A percentile compares a stretch with the other conserved stretches of the same genome.
Evolutionary conservation across 2,329 filamentous ascomycete species (phyloP).

Genomic region (Stagonosporopsis rhizophila): DNA sequence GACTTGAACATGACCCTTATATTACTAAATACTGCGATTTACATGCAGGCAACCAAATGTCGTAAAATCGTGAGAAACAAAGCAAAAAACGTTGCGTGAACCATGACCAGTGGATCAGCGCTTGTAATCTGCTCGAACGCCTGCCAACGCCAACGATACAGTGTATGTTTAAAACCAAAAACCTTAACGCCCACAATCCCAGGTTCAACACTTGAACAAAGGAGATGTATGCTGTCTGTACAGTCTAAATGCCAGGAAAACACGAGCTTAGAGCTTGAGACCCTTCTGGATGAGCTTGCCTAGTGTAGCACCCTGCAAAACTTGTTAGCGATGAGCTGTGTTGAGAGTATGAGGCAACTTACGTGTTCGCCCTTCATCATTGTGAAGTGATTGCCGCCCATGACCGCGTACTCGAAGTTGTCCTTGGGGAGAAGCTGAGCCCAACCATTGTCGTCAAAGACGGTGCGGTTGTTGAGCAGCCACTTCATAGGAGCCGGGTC

Average conservation of each 20-base stretch:
- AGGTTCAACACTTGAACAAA: slow-evolving; percentile 45
- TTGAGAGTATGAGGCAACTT: slow-evolving; percentile 32
- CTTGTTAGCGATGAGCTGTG: slow-evolving; percentile 32
- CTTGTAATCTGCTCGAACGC: slow-evolving; percentile 2
- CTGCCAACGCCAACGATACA: slow-evolving; percentile 18
- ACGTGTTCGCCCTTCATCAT: slow-evolving; percentile 73
- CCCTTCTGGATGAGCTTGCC: slow-evolving; percentile 56
- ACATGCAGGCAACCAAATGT: slow-evolving; percentile 11
- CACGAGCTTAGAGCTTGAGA: slow-evolving; percentile 39
- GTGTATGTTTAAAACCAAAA: slow-evolving; percentile 14
- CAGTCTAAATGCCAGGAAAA: slow-evolving; percentile 20
- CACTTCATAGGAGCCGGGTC: slow-evolving; percentile 65
- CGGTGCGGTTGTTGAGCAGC: slow-evolving; percentile 74
- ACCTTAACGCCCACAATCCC: slow-evolving; percentile 39
- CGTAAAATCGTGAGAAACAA: slow-evolving; percentile 9
- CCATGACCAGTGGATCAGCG: slow-evolving; percentile 12
- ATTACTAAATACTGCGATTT: slow-evolving; percentile 16
- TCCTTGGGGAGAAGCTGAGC: slow-evolving; percentile 67
- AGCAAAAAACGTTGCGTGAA: slow-evolving; percentile 5
- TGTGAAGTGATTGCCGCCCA: slow-evolving; percentile 76
- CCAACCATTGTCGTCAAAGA: slow-evolving; percentile 75
- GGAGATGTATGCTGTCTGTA: slow-evolving; percentile 40
- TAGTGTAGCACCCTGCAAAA: slow-evolving; percentile 45
- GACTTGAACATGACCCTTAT: slow-evolving; percentile 24
- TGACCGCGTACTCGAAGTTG: slow-evolving; percentile 70